Evolutionary conservation across 169 alveolate species (phyloP), one percentile per base, ranked within the genome.

Genomic region (Hepatocystis sp.): DNA sequence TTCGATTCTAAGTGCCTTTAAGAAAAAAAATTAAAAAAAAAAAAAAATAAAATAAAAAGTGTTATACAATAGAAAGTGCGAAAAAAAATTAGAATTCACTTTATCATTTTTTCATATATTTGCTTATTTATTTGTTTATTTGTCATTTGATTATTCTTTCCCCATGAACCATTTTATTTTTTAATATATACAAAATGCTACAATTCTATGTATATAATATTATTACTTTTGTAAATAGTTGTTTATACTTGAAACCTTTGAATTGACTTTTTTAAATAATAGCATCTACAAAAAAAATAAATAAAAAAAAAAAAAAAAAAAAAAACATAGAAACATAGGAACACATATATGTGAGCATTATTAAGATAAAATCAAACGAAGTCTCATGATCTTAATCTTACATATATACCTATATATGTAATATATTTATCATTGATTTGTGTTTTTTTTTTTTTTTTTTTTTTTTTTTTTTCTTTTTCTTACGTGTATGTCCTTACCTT

Each of bases 181-280:
- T 2, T 61, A 28, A 34, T 15, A 49, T 19, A 44, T 5, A 28
- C 4, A 0, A 2, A 2, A 39, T 4, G 34, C 4, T 11, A 4
- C 44, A 5, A 42, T 13, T 2, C 21, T 2, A 2, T 7, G 27
- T 17, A 2, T 1, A 28, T n/a, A 1, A 28, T 56, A 8, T 7
- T 11, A 23, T 23, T 53, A 71, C 86, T 71, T 71, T 51, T 71
- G 86, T 34, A 71, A 56, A 71, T 71, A 71, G 25, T 71, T 71
- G 64, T 71, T 71, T 71, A 71, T 71, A 51, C 86, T 71, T 60
- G 30, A 71, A n/a, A 71, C 86, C 53, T 71, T 71, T 58, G 86
- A 71, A 56, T 71, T 71, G 8, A 71, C 86, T 52, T 71, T 71
- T 60, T 71, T 71, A 71, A 71, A 71, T 44, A 71, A 11, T 71